A percentile compares a stretch with the other conserved stretches of the same genome.
These are phyloP conservation scores for Pseudozyma sp. DNA, from an alignment of 1,284 basidiomycete species.

Conservation along the genomic window DNA sequence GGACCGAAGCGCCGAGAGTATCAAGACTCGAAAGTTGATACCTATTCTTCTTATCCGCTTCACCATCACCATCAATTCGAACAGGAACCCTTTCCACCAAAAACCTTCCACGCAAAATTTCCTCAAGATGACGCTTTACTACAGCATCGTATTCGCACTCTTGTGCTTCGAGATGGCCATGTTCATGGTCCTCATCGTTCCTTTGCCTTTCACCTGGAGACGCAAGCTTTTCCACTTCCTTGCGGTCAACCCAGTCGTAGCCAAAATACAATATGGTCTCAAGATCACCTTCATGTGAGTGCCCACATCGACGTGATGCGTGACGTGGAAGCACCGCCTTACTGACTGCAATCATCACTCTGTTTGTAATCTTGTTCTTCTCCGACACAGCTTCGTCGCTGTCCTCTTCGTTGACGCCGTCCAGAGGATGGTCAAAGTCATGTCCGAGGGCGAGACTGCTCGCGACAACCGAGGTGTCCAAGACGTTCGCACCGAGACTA, in stretches of 20 bases:
- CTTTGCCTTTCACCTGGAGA: constrained; percentile 80
- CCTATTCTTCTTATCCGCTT: neutral
- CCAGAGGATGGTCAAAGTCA: constrained; percentile 90
- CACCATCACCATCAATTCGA: neutral
- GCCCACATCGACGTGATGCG: neutral
- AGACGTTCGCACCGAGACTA: constrained; percentile 83
- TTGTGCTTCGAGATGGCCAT: constrained; percentile 67
- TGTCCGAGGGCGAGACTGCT: constrained; percentile 79
- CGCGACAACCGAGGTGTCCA: constrained; percentile 75
- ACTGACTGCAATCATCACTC: neutral
- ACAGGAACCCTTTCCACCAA: neutral
- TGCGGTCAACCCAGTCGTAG: constrained; percentile 70
- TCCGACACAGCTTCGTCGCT: constrained; percentile 78
- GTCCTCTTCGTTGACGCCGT: constrained; percentile 86
- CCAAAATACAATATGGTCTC: constrained; percentile 74
- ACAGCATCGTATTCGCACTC: constrained; percentile 67
- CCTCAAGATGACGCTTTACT: constrained; percentile 65
- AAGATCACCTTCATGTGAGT: constrained; percentile 94
- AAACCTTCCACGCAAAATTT: neutral
- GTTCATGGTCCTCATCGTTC: constrained; percentile 71
- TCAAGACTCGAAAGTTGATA: neutral
- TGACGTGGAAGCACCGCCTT: neutral
- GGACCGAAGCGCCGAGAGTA: neutral
- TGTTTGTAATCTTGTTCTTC: neutral
- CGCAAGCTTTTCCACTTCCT: constrained; percentile 82